Base-by-base conservation (phyloP, 2,329 filamentous ascomycete genomes). In the Huntiella abstrusa region DNA sequence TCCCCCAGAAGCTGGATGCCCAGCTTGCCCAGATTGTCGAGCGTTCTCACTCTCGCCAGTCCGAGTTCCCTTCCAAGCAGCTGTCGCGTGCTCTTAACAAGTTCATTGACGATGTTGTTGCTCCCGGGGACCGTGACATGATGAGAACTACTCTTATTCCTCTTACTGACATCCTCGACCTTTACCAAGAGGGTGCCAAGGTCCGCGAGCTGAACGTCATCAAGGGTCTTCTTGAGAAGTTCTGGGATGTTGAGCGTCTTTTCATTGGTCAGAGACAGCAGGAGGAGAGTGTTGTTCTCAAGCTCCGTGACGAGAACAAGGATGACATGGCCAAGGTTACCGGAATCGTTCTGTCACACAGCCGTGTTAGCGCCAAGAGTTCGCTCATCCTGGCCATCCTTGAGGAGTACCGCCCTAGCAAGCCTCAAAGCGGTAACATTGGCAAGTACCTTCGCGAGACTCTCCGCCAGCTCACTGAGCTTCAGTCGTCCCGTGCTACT, bases 231-330 rank as follows among this genome's bases (percentile, higher is more conserved):
- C 68, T 98, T 39, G 72, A 85, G 53, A 68, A 80, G 56, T 98
- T 94, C 66, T 81, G 75, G 56, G 71, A 78, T 22, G 78, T 93
- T 6, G 91, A 98, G 70, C 75, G 72, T 53, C 73, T 92, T 37
- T 98, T 98, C 68, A 84, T 84, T 34, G 80, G 81, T 41, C 80
- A 84, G 53, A 82, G 82, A 53, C 73, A 73, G 52, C 83, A 93
- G 54, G 87, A 96, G 53, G 91, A 98, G 60, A 86, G 93, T 56
- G 86, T 94, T 52, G 80, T 98, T 51, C 73, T 98, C 45, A 84
- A 81, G 61, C 82, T 98, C 12, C 82, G 91, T 68, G 91, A 98
- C 54, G 83, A 93, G 66, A 81, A 98, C 71, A 95, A 88, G 68
- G 91, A 96, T 33, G 84, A 93, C 58, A 80, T 92, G 53, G 61